Evolutionary conservation across 2,329 filamentous ascomycete species (phyloP).

Genomic region (Achaetomium macrosporum): DNA sequence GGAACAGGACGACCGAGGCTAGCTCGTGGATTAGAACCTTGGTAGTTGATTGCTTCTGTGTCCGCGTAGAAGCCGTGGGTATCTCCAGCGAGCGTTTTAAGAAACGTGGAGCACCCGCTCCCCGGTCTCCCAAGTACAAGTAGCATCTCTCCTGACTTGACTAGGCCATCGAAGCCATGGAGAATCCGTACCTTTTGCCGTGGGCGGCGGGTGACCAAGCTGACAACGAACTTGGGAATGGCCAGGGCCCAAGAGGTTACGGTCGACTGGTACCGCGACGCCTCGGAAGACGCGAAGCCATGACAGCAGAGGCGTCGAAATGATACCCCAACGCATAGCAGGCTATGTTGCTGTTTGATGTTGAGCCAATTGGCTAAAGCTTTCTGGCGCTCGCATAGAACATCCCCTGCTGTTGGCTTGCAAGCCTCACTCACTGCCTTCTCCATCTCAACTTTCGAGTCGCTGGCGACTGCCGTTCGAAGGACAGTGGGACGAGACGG

Average conservation of each 20-base stretch:
- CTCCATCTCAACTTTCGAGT: no score
- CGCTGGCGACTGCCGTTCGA: no score
- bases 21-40: slow-evolving; percentile 36
- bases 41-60: slow-evolving; percentile 48
- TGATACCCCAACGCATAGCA: background rate
- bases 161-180: background rate
- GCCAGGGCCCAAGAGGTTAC: background rate
- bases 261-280: background rate
- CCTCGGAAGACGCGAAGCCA: background rate
- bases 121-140: slow-evolving; percentile 31
- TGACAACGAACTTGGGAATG: background rate
- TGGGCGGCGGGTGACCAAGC: background rate
- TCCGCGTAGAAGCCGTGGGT: slow-evolving; percentile 59
- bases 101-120: slow-evolving; percentile 15
- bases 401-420: no score
- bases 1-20: no score
- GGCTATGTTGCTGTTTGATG: no score
- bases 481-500: no score
- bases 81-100: slow-evolving; percentile 41
- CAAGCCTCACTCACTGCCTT: no score
- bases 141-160: slow-evolving; percentile 42
- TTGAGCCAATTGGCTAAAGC: no score
- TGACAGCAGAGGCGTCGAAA: background rate
- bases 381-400: no score
- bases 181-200: background rate